phyloP scores from a whole-genome alignment of 352 stramenopile genomes.

The Phytophthora sojae region DNA sequence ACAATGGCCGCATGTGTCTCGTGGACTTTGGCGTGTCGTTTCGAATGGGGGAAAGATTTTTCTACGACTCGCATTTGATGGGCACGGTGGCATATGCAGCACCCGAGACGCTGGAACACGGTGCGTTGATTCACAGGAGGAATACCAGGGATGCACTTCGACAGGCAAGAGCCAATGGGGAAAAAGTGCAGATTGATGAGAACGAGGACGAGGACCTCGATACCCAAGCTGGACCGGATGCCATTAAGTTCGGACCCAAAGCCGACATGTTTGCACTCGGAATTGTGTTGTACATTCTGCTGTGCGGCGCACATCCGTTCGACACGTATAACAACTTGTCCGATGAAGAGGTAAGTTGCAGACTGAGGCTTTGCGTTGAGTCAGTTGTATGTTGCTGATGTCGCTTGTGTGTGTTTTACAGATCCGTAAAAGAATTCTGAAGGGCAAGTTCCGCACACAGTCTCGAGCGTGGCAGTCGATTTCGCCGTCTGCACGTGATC shows the following conservation, averaged over 20 bases:
- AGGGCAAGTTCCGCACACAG: constrained; percentile 78
- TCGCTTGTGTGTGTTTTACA: constrained; percentile 19
- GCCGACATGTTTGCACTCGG: constrained; percentile 87
- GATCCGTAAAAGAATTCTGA: constrained; percentile 84
- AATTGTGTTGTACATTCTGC: constrained; percentile 85
- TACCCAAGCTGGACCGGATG: constrained; percentile 33
- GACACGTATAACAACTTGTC: constrained; percentile 89
- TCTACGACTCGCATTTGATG: constrained; percentile 75
- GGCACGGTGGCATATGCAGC: constrained; percentile 81
- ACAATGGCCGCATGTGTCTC: constrained; percentile 80
- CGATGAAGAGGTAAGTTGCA: constrained; percentile 68
- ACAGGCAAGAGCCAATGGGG: constrained; percentile 29
- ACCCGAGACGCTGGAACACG: constrained; percentile 72
- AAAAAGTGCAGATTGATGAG: constrained; percentile 28
- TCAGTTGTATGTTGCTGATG: constrained; percentile 7
- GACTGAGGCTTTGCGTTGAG: not conserved
- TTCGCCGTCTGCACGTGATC: constrained; percentile 63
- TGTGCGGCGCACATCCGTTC: constrained; percentile 87
- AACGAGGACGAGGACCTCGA: constrained; percentile 41
- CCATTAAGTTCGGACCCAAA: constrained; percentile 72
- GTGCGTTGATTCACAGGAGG: constrained; percentile 43
- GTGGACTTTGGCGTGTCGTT: constrained; percentile 90
- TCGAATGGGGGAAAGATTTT: constrained; percentile 78
- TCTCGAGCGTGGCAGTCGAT: constrained; percentile 80
- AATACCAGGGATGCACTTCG: constrained; percentile 38